Base-by-base conservation (phyloP, 2,329 filamentous ascomycete species). In the Hirsutella rhossiliensis region DNA sequence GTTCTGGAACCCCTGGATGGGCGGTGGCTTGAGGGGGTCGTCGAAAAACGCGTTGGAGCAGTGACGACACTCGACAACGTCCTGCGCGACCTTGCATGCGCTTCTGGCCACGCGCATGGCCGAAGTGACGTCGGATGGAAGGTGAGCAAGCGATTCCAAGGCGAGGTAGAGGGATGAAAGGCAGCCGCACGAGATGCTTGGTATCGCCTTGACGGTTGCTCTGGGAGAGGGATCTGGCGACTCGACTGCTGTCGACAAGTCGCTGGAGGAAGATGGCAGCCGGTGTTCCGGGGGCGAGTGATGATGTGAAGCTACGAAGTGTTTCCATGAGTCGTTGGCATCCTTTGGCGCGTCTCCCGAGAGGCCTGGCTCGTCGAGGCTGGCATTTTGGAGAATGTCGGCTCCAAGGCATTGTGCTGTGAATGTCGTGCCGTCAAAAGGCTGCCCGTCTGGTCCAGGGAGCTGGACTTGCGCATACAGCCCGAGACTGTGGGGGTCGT, bases 1-100 rank as follows among this genome's bases (percentile, higher is more conserved):
- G 53, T 69, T 78, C 54, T 80, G 77, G 48, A 76, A 73, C 28
- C 65, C 52, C 42, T 73, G 68, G 42, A 78, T 66, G 19, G 68
- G 63, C 1, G 65, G 61, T 1, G 61, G 56, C 28, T 58, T 49
- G 23, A 51, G 50, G 1, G 59, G 50, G 6, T 68, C 62, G 8
- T 62, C 53, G 15, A 64, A 39, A 29, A 63, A 44, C 30, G 62
- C 57, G 20, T 63, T 58, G 42, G 67, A 68, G 59, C 77, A 81
- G 15, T 58, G 50, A 1, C 62, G 54, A 53, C 77, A 81, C 49
- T 66, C 62, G 41, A 78, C 65, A 17, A 70, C 66, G 32, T 72
- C 61, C 54, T 78, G 69, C 2, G 72, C 74, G 1, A 66, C 59
- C 44, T 63, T 67, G 29, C 68, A 63, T 4, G 73, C 72, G 41